Conservation (phyloP, 768 basidiomycete genomes). For the Chalciporus piperatus region DNA sequence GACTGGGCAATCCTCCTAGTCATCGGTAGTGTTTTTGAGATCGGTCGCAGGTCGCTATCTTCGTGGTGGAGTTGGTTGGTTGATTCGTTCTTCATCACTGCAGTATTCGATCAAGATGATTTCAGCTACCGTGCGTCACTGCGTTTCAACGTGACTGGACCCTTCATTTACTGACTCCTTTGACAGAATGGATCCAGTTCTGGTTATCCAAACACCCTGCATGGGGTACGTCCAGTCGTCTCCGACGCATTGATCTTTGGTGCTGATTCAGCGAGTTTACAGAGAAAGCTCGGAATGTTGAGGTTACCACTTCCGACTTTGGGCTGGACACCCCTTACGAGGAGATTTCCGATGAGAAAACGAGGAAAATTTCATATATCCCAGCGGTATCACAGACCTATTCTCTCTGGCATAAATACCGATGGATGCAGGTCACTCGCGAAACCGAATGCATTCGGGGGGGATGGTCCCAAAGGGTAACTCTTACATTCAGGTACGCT, state of each 20-base stretch:
- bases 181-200: constrained; percentile 64
- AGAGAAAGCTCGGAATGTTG: constrained; percentile 46
- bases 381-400: constrained; percentile 34
- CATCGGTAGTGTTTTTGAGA: constrained; percentile 62
- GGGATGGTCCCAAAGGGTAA: constrained; percentile 21
- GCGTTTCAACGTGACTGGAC: background rate
- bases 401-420: constrained; percentile 33
- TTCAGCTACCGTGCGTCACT: constrained; percentile 49
- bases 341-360: constrained; percentile 19
- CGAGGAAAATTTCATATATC: constrained; percentile 35
- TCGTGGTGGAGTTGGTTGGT: constrained; percentile 42
- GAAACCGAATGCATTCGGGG: constrained; percentile 16
- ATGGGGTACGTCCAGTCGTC: constrained; percentile 45
- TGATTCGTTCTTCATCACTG: constrained; percentile 60
- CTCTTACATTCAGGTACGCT: constrained; percentile 23
- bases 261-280: background rate
- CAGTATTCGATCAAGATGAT: constrained; percentile 58
- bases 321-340: constrained; percentile 24
- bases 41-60: constrained; percentile 46
- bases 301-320: constrained; percentile 46
- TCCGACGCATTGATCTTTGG: background rate
- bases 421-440: constrained; percentile 30
- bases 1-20: constrained; percentile 66
- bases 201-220: constrained; percentile 63
- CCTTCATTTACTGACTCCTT: background rate